A percentile compares a stretch with the other conserved stretches of the same genome.
These are phyloP conservation scores for Pleurotus pulmonarius DNA, from an alignment of 768 basidiomycete genomes.

Conservation along the genomic window DNA sequence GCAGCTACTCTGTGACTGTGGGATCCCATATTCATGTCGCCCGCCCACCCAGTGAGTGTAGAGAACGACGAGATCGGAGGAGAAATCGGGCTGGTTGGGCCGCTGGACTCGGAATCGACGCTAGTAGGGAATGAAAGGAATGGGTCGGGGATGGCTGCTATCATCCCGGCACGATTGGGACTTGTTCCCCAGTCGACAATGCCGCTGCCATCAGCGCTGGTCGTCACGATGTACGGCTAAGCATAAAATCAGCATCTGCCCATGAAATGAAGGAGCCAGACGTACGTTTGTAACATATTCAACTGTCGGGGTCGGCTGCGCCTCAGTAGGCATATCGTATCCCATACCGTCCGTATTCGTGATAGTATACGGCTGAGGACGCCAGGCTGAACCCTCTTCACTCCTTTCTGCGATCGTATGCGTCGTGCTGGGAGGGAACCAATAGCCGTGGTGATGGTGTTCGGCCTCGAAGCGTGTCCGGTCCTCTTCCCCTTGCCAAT, in stretches of 20 bases:
- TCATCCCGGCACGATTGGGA: slow-evolving; percentile 18
- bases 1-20: neutral
- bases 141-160: slow-evolving; percentile 22
- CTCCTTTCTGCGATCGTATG: slow-evolving; percentile 1
- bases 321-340: slow-evolving; percentile 16
- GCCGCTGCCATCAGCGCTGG: slow-evolving; percentile 15
- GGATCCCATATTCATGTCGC: slow-evolving; percentile 13
- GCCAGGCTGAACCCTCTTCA: neutral
- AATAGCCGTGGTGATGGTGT: slow-evolving; percentile 9
- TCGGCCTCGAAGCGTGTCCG: neutral
- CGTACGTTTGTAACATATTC: slow-evolving; percentile 22
- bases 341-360: slow-evolving; percentile 20
- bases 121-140: slow-evolving; percentile 18
- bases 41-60: slow-evolving; percentile 35
- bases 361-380: slow-evolving; percentile 8
- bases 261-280: slow-evolving; percentile 1
- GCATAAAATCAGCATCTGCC: neutral
- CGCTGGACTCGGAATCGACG: neutral
- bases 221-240: neutral
- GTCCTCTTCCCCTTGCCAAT: slow-evolving; percentile 5
- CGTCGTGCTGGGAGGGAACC: slow-evolving; percentile 9
- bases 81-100: slow-evolving; percentile 7
- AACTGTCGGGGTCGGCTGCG: slow-evolving; percentile 13
- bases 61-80: slow-evolving; percentile 29
- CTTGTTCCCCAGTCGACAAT: slow-evolving; percentile 19